Conservation (phyloP, 305 asterid species). For the Plantago coronopus region DNA sequence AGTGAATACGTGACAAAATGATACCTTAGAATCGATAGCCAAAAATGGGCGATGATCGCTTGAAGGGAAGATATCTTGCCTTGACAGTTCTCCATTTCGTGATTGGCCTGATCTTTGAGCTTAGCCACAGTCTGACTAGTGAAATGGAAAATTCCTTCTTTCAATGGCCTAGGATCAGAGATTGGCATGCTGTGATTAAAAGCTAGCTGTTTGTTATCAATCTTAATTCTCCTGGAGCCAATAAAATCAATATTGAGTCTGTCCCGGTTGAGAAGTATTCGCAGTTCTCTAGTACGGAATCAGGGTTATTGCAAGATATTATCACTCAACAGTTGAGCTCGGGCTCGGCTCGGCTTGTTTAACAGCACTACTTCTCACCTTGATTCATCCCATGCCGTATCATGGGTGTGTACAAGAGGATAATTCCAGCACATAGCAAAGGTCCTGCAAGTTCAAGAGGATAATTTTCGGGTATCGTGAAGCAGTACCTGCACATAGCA, state of each 20-base stretch:
- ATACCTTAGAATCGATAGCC: slow-evolving; percentile 29
- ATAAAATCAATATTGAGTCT: not conserved
- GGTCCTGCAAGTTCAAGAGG: slow-evolving; percentile 84
- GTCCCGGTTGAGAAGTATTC: too few relatives aligned
- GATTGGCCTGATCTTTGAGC: slow-evolving; percentile 31
- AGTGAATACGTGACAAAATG: not conserved
- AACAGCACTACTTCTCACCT: slow-evolving; percentile 78
- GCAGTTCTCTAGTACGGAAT: too few relatives aligned
- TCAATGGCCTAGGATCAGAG: not conserved
- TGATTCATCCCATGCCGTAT: slow-evolving; percentile 76
- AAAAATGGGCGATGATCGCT: slow-evolving; percentile 34
- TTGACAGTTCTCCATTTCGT: slow-evolving; percentile 1
- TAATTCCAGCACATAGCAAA: slow-evolving; percentile 88
- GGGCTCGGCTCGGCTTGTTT: too few relatives aligned
- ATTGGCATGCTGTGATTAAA: not conserved
- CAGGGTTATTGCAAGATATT: too few relatives aligned
- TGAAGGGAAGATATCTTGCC: slow-evolving; percentile 33
- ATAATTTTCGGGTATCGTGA: slow-evolving; percentile 58
- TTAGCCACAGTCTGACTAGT: slow-evolving; percentile 11
- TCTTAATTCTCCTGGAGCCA: not conserved
- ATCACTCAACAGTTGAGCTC: too few relatives aligned
- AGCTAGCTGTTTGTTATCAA: slow-evolving; percentile 8
- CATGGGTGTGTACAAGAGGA: slow-evolving; percentile 85
- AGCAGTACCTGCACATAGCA: slow-evolving; percentile 59
- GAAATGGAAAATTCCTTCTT: slow-evolving; percentile 25